Evolutionary conservation across 441 rosid genomes (phyloP), one percentile per base, ranked within the genome.

Genomic region (Eruca vesicaria): DNA sequence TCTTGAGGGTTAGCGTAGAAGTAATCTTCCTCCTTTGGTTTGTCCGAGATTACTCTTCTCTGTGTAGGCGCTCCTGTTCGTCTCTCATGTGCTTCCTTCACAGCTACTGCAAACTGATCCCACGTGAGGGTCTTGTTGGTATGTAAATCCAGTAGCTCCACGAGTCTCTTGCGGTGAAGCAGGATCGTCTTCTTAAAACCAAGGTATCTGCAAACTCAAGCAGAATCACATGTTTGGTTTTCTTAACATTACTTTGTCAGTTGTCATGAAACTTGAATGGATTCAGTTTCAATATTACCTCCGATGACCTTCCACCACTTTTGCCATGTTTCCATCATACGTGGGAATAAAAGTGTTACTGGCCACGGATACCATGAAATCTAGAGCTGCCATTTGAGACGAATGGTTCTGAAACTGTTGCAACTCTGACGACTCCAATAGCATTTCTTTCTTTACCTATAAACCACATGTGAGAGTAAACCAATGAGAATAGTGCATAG

Each of bases 381-480:
- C 99, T 36, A 96, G 83, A 68, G 99, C 99, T 53, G 98, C 99
- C 99, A 96, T 96, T 83, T 96, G 99, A 69, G 99, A 96, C 35
- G 98, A 90, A 86, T 96, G 99, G 81, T 96, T 93, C 83, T 90
- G 97, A 79, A 93, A 96, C 77, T 83, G 93, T 73, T 85, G 88
- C 77, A 96, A 82, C 75, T 96, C 97, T 31, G 50, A 68, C 23
- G 90, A 80, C 84, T 89, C 96, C 81, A 96, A 83, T 63, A 96
- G 82, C 86, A 82, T 90, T 84, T 96, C 99, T 78, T 96, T 96
- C 84, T 81, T 91, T 50, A 93, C 96, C 99, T 96, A 87, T 70
- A 83, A n/a, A 82, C 56, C 66, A 45, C 63, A 71, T n/a, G 19
- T n/a, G 21, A 33, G 18, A 63, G 21, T 35, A 41, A 68, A 53